Conservation (phyloP, 2,329 filamentous ascomycete genomes). For the Aspergillus unguis region DNA sequence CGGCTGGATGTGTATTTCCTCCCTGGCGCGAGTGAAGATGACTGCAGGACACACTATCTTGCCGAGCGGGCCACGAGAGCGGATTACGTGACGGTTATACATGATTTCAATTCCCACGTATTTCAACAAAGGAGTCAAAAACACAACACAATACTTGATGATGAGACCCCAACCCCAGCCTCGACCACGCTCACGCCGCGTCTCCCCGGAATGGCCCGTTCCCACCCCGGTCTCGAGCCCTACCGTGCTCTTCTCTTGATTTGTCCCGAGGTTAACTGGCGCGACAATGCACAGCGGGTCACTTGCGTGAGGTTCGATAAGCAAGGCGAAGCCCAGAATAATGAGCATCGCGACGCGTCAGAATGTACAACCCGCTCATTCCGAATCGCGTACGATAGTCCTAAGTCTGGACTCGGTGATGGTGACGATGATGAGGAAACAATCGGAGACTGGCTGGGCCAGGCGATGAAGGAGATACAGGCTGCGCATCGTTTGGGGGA, state of each 20-base stretch:
- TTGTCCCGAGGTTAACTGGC: not conserved
- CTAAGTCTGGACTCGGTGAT: not conserved
- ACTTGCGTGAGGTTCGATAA: not conserved
- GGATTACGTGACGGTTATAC: not conserved
- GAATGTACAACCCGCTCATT: not conserved
- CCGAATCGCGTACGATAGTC: not conserved
- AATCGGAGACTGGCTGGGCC: not conserved
- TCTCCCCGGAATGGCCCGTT: not conserved
- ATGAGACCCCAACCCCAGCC: not conserved
- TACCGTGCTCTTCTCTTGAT: not conserved
- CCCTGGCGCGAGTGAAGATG: slow-evolving; percentile 1
- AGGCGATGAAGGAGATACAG: not conserved
- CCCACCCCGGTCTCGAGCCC: not conserved
- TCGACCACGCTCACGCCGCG: not conserved
- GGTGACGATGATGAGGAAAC: not conserved
- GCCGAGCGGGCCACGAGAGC: not conserved
- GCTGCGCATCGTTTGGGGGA: not conserved
- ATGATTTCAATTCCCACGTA: not conserved
- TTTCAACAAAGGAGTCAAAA: not conserved
- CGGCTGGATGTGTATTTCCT: slow-evolving; percentile 10
- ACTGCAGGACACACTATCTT: slow-evolving; percentile 5
- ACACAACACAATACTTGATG: not conserved
- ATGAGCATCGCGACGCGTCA: not conserved
- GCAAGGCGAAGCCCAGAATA: not conserved
- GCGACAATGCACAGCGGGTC: not conserved